Percentiles rank a stretch among this genome's conserved stretches.
Evolutionary conservation across 345 rosid species (phyloP).

Genomic region (Citrus hindsii): DNA sequence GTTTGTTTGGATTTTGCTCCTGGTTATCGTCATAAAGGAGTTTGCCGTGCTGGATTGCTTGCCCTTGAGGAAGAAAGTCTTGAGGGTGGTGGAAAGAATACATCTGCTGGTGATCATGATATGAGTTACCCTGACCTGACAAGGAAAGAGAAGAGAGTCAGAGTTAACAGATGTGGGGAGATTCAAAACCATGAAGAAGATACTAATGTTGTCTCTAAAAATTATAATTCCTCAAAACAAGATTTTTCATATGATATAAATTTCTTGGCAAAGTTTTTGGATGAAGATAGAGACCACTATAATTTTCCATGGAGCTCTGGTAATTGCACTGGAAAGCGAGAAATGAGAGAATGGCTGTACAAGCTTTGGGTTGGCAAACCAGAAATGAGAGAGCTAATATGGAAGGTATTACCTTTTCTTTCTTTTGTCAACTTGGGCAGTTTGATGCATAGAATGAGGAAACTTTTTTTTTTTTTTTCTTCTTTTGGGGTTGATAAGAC

Average conservation of each 20-base stretch:
- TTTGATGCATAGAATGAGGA: neutral
- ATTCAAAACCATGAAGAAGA: slow-evolving; percentile 29
- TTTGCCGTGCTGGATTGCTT: slow-evolving; percentile 89
- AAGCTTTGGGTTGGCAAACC: slow-evolving; percentile 84
- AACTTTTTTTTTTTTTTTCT: neutral
- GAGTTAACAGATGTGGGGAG: slow-evolving; percentile 34
- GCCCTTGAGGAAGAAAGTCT: slow-evolving; percentile 59
- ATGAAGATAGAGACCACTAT: slow-evolving; percentile 84
- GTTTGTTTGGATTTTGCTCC: slow-evolving; percentile 98
- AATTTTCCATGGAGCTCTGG: slow-evolving; percentile 83
- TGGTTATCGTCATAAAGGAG: slow-evolving; percentile 92
- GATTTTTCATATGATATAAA: slow-evolving; percentile 68
- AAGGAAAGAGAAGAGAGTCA: slow-evolving; percentile 79
- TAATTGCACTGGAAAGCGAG: slow-evolving; percentile 88
- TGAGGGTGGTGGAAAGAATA: slow-evolving; percentile 31
- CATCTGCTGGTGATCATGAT: slow-evolving; percentile 28
- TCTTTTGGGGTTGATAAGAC: neutral
- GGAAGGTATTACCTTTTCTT: slow-evolving; percentile 65
- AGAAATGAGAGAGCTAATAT: slow-evolving; percentile 66
- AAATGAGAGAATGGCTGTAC: slow-evolving; percentile 89
- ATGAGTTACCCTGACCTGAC: slow-evolving; percentile 53
- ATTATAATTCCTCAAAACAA: slow-evolving; percentile 50
- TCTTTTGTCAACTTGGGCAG: neutral
- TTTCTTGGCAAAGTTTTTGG: slow-evolving; percentile 63
- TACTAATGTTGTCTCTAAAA: slow-evolving; percentile 29